phyloP scores from a whole-genome alignment of 176 grass and related monocot genomes.

The Bonia amplexicaulis region DNA sequence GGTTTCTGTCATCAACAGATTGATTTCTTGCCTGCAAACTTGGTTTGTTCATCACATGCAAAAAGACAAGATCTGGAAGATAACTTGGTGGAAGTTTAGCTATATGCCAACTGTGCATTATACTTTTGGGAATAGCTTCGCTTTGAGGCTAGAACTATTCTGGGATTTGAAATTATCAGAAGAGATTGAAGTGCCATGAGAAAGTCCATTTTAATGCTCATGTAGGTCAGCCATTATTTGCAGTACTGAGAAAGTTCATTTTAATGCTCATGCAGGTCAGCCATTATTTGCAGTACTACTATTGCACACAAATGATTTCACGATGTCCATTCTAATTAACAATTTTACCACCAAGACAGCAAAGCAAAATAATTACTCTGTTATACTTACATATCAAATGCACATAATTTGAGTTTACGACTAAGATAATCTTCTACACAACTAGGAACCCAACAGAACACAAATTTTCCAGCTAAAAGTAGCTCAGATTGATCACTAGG shows the following conservation, averaged over 20 bases:
- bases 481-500: no score
- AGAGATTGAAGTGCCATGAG: neutral
- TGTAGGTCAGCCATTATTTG: neutral
- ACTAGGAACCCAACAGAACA: no score
- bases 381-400: neutral
- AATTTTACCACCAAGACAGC: neutral
- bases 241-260: no score
- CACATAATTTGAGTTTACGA: neutral
- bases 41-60: neutral
- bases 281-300: neutral
- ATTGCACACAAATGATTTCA: neutral
- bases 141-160: neutral
- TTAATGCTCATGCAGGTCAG: no score
- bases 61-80: constrained; percentile 12
- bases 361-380: neutral
- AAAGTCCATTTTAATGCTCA: neutral
- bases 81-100: neutral
- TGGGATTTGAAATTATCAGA: neutral
- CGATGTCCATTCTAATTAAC: neutral
- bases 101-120: neutral
- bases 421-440: no score
- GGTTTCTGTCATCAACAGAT: neutral
- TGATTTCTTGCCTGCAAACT: neutral
- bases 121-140: neutral
- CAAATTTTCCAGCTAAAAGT: no score